These are phyloP conservation scores for Pyrenophora seminiperda DNA, from an alignment of 2,329 filamentous ascomycete species.

Conservation along the genomic window DNA sequence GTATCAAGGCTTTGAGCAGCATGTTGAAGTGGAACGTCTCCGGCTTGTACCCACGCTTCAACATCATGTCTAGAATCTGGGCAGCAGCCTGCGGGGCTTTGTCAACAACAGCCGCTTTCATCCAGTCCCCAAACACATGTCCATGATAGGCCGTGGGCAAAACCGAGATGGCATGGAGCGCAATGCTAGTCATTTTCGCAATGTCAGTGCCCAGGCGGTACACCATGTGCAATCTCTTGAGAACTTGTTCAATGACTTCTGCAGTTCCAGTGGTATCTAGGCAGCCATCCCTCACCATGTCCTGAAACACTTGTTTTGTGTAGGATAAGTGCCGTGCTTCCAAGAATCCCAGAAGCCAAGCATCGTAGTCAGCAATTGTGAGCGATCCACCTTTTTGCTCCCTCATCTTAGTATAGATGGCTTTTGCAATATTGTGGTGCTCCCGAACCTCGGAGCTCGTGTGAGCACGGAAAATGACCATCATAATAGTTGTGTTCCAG, in stretches of 20 bases:
- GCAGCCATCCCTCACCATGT: slow-evolving; percentile 74
- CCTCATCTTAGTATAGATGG: slow-evolving; percentile 61
- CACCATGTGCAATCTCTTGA: slow-evolving; percentile 35
- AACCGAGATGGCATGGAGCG: slow-evolving; percentile 52
- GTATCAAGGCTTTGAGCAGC: slow-evolving; percentile 77
- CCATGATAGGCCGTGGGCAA: slow-evolving; percentile 66
- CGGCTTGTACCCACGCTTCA: slow-evolving; percentile 67
- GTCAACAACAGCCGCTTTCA: slow-evolving; percentile 78
- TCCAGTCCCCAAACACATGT: slow-evolving; percentile 87
- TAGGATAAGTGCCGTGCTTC: slow-evolving; percentile 67
- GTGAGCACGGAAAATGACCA: slow-evolving; percentile 73
- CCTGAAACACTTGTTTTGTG: slow-evolving; percentile 78
- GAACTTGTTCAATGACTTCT: slow-evolving; percentile 22
- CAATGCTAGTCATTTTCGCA: slow-evolving; percentile 36
- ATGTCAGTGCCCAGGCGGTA: slow-evolving; percentile 39
- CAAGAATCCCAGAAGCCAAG: slow-evolving; percentile 72
- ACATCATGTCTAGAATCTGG: slow-evolving; percentile 77
- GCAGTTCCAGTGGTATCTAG: slow-evolving; percentile 50
- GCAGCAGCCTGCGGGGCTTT: slow-evolving; percentile 65
- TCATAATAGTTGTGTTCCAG: slow-evolving; percentile 61
- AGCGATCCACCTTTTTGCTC: slow-evolving; percentile 63
- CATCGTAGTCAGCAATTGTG: slow-evolving; percentile 76
- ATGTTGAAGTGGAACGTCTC: slow-evolving; percentile 81
- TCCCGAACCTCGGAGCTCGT: slow-evolving; percentile 54
- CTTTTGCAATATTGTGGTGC: slow-evolving; percentile 58